Base-by-base conservation (phyloP, 768 basidiomycete species). In the Collybia sp. region DNA sequence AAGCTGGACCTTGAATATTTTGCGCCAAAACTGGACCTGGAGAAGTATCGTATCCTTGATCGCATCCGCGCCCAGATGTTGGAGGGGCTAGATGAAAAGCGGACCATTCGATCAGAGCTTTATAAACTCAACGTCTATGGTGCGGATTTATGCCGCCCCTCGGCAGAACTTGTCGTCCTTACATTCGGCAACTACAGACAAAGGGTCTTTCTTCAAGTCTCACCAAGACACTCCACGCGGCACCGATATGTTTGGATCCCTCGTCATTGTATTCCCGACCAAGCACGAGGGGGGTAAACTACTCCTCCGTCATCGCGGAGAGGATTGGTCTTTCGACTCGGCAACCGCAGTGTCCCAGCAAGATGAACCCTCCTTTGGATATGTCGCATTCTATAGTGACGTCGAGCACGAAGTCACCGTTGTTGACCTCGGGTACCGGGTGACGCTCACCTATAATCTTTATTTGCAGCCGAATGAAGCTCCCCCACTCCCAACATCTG, bases 261-360 rank as follows among this genome's bases (percentile, higher is more conserved):
- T 82, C 8, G 70, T 79, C 1, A 50, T 79, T 30, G 65, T 74
- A 13, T 67, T 77, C 41, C 77, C 77, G 12, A 71, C 71, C 1
- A 15, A 52, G 0, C 70, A 79, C 50, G 60, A 72, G 46, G 77
- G 76, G 1, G 78, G 77, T 2, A 54, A 58, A 13, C 63, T 76
- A 12, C 42, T 62, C 2, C 58, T 81, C 1, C 65, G 63, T 11
- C 60, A 67, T 30, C 44, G 39, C 6, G 61, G 53, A 12, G 47
- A 58, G 16, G 68, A 70, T 31, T 70, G 64, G 64, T 53, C 50
- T 0, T 63, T 72, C 33, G 71, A 75, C 46, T 68, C 72, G 6
- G 55, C 63, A 8, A 41, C 58, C 13, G 43, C 54, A 1, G 42
- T 47, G 5, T 40, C 45, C 18, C 35, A 48, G 38, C 31, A 44